Evolutionary conservation across 768 basidiomycete species (phyloP).

Genomic region (Lactarius pseudohatsudake): DNA sequence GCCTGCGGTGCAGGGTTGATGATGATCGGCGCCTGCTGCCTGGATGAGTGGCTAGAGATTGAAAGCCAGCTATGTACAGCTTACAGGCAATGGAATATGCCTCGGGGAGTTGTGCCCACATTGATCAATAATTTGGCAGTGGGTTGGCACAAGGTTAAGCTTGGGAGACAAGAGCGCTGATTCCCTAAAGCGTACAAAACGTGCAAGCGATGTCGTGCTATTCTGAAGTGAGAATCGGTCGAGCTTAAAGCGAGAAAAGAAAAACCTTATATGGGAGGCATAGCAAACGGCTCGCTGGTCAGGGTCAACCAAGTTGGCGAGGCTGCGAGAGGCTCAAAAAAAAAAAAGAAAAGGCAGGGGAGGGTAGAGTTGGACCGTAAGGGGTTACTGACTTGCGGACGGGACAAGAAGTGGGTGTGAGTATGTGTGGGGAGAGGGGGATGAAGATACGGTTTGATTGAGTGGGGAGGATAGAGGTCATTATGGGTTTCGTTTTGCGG

Average conservation of each 20-base stretch:
- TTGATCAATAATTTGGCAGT: not conserved
- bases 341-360: not conserved
- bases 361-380: not conserved
- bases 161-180: not conserved
- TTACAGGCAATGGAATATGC: conserved; percentile 6
- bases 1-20: not conserved
- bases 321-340: not conserved
- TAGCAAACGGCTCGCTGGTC: not conserved
- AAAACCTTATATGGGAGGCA: not conserved
- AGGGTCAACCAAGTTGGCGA: not conserved
- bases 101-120: not conserved
- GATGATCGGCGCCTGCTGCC: conserved; percentile 11
- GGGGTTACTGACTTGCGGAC: not conserved
- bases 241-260: not conserved
- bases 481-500: not conserved
- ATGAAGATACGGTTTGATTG: not conserved
- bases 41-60: not conserved
- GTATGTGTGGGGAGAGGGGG: not conserved
- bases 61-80: not conserved
- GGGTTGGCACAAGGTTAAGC: not conserved
- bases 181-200: not conserved
- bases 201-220: not conserved
- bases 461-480: not conserved
- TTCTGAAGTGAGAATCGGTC: not conserved
- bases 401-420: not conserved